A percentile compares a stretch with the other conserved stretches of the same genome.
Evolutionary conservation across 164 flowering plant genomes (phyloP).

Genomic region (Tinospora cordifolia): DNA sequence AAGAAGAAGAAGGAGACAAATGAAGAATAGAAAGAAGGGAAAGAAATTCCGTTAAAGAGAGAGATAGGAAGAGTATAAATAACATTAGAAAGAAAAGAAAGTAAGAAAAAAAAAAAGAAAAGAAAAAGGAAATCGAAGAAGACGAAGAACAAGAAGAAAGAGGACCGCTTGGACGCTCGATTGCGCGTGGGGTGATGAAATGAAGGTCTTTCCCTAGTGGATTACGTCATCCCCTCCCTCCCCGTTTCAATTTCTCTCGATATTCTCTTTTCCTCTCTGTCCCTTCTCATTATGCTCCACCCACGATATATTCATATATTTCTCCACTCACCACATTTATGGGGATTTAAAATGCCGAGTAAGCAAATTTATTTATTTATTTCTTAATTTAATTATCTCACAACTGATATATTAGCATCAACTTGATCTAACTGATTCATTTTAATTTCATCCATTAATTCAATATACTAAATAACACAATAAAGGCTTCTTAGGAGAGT

Average conservation of each 20-base stretch:
- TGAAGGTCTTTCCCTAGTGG: constrained; percentile 26
- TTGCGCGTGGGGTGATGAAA: constrained; percentile 46
- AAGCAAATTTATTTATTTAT: no score
- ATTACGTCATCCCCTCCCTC: constrained; percentile 27
- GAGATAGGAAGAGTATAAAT: constrained; percentile 14
- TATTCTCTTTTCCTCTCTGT: background rate
- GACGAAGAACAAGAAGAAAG: constrained; percentile 18
- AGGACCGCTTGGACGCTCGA: constrained; percentile 29
- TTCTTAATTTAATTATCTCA: no score
- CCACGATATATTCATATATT: background rate
- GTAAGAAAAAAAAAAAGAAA: background rate
- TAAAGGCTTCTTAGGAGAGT: no score
- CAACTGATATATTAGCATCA: no score
- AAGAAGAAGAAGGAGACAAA: background rate
- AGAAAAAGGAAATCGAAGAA: no score
- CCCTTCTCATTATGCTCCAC: background rate
- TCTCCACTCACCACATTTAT: background rate
- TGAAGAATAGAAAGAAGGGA: no score
- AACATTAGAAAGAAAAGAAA: constrained; percentile 9
- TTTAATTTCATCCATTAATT: no score
- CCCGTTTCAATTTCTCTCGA: no score
- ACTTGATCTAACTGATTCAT: no score
- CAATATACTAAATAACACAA: no score
- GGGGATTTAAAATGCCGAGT: no score
- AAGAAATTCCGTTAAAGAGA: constrained; percentile 3